Evolutionary conservation across 495 filamentous ascomycete genomes (phyloP).

Genomic region (Astrocystis sublimbata): DNA sequence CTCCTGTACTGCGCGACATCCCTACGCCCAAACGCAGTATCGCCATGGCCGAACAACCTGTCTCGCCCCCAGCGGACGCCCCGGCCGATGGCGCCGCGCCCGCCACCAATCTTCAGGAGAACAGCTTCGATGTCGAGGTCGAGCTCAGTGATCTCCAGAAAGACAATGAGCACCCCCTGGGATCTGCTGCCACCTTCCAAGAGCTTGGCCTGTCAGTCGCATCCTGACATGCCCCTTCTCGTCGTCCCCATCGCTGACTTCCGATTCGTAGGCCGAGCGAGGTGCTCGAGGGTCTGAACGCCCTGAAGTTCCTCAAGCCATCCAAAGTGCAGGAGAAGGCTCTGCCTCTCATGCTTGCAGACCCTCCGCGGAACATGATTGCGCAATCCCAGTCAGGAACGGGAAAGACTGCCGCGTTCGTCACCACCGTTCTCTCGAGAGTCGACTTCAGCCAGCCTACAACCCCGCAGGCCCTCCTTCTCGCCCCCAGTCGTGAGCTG

Average conservation of each 20-base stretch:
- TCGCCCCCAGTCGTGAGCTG: conserved; percentile 92
- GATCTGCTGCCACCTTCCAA: conserved; percentile 80
- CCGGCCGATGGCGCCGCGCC: conserved; percentile 55
- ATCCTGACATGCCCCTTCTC: not conserved
- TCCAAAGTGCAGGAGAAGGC: conserved; percentile 97
- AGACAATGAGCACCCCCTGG: conserved; percentile 84
- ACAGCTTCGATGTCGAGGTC: conserved; percentile 79
- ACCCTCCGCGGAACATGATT: conserved; percentile 89
- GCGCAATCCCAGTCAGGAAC: conserved; percentile 98
- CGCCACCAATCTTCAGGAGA: conserved; percentile 63
- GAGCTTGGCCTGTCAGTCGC: conserved; percentile 76
- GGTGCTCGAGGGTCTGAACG: conserved; percentile 60
- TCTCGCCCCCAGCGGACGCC: conserved; percentile 44
- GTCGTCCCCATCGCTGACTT: conserved; percentile 17
- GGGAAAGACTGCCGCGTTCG: conserved; percentile 96
- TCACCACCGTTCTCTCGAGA: conserved; percentile 84
- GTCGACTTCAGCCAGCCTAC: conserved; percentile 67
- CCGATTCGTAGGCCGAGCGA: conserved; percentile 35
- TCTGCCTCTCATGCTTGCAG: conserved; percentile 77
- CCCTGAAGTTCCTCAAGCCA: conserved; percentile 89
- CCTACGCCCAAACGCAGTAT: not conserved
- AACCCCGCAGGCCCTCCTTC: conserved; percentile 80
- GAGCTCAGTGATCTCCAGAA: conserved; percentile 86
- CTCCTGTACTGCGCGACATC: not conserved
- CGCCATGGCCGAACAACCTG: conserved; percentile 36